A percentile compares a stretch with the other conserved stretches of the same genome.
phyloP scores from a whole-genome alignment of 805 yeast species.

The Suhomyces canberraensis region DNA sequence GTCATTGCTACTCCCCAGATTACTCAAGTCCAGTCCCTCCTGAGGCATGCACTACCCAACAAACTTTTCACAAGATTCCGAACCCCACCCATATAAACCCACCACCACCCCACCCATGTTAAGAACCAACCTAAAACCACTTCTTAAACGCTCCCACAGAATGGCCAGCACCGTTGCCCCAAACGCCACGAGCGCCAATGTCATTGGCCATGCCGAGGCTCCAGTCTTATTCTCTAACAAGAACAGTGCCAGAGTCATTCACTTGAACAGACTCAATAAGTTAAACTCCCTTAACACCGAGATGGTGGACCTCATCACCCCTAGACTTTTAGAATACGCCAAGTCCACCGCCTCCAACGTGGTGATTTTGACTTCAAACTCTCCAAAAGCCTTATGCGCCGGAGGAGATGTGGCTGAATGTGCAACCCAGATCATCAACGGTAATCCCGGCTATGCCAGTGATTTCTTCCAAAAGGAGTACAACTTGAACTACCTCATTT shows the following conservation, averaged over 20 bases:
- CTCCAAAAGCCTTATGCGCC: slow-evolving; percentile 81
- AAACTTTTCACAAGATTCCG: slow-evolving; percentile 6
- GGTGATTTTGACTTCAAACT: slow-evolving; percentile 62
- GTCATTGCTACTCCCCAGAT: no score
- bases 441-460: slow-evolving; percentile 46
- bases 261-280: slow-evolving; percentile 76
- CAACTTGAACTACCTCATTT: slow-evolving; percentile 70
- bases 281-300: slow-evolving; percentile 78
- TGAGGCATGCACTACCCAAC: neutral
- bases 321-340: slow-evolving; percentile 73
- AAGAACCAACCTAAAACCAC: slow-evolving; percentile 6
- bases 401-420: slow-evolving; percentile 93
- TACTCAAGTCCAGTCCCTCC: no score
- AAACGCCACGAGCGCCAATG: slow-evolving; percentile 4
- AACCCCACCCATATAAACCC: slow-evolving; percentile 2
- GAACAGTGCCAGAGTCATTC: slow-evolving; percentile 67
- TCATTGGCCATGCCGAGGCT: slow-evolving; percentile 27
- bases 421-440: slow-evolving; percentile 55
- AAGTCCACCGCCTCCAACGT: slow-evolving; percentile 63
- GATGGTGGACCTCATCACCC: slow-evolving; percentile 71
- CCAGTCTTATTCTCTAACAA: slow-evolving; percentile 64
- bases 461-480: slow-evolving; percentile 79
- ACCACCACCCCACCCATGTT: slow-evolving; percentile 7
- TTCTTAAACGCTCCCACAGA: slow-evolving; percentile 8
- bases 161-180: slow-evolving; percentile 16